Evolutionary conservation across 257 asterid genomes (phyloP).

Genomic region (Cordia subcordata): DNA sequence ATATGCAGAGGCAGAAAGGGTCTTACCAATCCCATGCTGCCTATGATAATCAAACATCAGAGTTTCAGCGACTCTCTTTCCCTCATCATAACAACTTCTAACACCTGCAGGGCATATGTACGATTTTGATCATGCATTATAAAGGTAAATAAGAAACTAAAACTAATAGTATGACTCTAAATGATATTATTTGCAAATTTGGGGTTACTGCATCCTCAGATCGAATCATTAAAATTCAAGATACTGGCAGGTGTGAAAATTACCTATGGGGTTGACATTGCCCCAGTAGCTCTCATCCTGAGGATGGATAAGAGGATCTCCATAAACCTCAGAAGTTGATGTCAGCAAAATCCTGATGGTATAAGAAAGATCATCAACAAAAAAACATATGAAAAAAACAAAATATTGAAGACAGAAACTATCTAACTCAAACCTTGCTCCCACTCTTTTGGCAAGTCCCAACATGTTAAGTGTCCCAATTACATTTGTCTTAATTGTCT

Average conservation of each 20-base stretch:
- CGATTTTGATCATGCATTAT: background rate
- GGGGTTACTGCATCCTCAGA: no score
- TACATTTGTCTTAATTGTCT: conserved; percentile 96
- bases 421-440: conserved; percentile 62
- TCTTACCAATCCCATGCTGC: conserved; percentile 87
- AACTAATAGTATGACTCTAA: no score
- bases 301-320: conserved; percentile 96
- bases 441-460: conserved; percentile 96
- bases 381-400: background rate
- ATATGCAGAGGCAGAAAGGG: background rate
- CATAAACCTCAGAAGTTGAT: conserved; percentile 93
- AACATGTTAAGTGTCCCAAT: conserved; percentile 95
- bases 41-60: conserved; percentile 95
- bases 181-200: no score
- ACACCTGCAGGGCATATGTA: conserved; percentile 53
- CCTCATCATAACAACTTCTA: conserved; percentile 92
- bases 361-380: conserved; percentile 2
- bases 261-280: conserved; percentile 96
- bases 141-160: no score
- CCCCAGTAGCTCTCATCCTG: conserved; percentile 95
- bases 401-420: background rate
- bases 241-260: background rate
- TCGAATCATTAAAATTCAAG: background rate
- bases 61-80: conserved; percentile 96
- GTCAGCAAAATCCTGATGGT: conserved; percentile 73